Percentiles rank a stretch among this genome's conserved stretches.
Evolutionary conservation across 2,329 filamentous ascomycete species (phyloP).

Genomic region (Microcyclospora pomicola): DNA sequence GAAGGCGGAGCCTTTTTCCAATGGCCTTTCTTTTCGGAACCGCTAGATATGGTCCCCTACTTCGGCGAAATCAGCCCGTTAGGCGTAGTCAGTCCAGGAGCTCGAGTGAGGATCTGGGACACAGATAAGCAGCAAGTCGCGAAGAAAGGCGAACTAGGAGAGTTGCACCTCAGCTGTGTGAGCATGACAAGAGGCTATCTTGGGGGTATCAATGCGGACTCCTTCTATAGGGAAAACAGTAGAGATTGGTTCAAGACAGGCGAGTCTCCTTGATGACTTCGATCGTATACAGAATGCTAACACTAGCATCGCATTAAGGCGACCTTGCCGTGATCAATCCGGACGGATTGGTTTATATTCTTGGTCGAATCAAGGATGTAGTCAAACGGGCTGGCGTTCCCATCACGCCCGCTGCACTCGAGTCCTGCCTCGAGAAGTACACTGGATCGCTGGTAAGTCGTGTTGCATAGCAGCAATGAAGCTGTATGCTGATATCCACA

Average conservation of each 20-base stretch:
- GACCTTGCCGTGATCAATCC: slow-evolving; percentile 11
- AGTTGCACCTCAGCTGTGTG: slow-evolving; percentile 6
- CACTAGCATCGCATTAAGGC: neutral
- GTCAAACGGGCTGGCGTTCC: slow-evolving; percentile 12
- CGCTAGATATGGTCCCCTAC: slow-evolving; percentile 5
- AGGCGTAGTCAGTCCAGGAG: slow-evolving; percentile 5
- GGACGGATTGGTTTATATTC: slow-evolving; percentile 11
- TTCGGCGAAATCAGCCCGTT: slow-evolving; percentile 7
- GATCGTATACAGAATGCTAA: too few species aligned
- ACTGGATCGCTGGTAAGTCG: slow-evolving; percentile 2
- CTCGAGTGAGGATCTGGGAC: slow-evolving; percentile 8
- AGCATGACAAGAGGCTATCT: slow-evolving; percentile 11
- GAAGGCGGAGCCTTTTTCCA: slow-evolving; percentile 9
- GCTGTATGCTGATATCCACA: neutral
- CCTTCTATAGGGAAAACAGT: slow-evolving; percentile 7
- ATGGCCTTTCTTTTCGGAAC: slow-evolving; percentile 5
- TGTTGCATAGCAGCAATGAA: neutral
- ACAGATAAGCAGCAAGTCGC: slow-evolving; percentile 3
- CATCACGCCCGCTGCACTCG: slow-evolving; percentile 13
- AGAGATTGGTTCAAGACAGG: slow-evolving; percentile 14
- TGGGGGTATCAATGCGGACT: slow-evolving; percentile 5
- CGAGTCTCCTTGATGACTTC: too few species aligned
- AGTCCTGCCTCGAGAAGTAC: slow-evolving; percentile 11
- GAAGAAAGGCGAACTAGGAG: slow-evolving; percentile 7
- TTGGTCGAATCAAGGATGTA: slow-evolving; percentile 14